Base-by-base conservation (phyloP, 2,329 filamentous ascomycete genomes). In the Fusarium annulatum region DNA sequence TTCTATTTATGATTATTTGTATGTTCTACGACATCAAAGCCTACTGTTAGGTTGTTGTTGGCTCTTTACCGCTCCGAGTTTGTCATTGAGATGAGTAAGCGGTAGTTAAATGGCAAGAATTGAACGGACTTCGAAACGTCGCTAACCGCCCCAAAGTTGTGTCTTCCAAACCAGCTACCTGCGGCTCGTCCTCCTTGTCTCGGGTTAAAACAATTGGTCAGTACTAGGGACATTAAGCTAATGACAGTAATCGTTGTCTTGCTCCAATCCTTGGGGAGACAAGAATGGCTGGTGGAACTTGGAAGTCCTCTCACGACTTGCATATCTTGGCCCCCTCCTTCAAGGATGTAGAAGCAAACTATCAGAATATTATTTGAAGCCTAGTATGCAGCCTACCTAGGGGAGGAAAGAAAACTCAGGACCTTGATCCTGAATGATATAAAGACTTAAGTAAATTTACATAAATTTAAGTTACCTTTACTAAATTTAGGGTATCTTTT, bases 141-240 rank as follows among this genome's bases (percentile, higher is more conserved):
- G 55, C 42, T 56, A 59, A 62, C 59, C 41, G 39, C 38, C 41
- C 51, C 52, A 63, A 43, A 42, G 28, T 38, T 48, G 51, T 51
- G 21, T 53, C 46, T 45, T 38, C 19, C 46, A 38, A 41, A 39
- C 23, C 46, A 57, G 64, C 46, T 28, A 26, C 56, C 38, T 61
- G 39, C 60, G 45, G 45, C 59, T 49, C 49, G 48, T 53, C 34
- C 61, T 73, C 70, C 64, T 67, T 77, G 75, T 77, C 75, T 76
- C 69, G 62, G 57, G 51, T 71, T 69, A 61, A 65, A 42, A 66
- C 60, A 56, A 60, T 60, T 64, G 51, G 43, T 57, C 48, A 63
- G 28, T 57, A n/a, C 41, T 34, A 64, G 57, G 51, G 61, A 45
- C 43, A 51, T 38, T 45, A 61, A 72, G 34, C 48, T 52, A 36